A percentile compares a stretch with the other conserved stretches of the same genome.
Evolutionary conservation across 2,329 filamentous ascomycete species (phyloP).

Genomic region (Paracoccidioides lutzii): DNA sequence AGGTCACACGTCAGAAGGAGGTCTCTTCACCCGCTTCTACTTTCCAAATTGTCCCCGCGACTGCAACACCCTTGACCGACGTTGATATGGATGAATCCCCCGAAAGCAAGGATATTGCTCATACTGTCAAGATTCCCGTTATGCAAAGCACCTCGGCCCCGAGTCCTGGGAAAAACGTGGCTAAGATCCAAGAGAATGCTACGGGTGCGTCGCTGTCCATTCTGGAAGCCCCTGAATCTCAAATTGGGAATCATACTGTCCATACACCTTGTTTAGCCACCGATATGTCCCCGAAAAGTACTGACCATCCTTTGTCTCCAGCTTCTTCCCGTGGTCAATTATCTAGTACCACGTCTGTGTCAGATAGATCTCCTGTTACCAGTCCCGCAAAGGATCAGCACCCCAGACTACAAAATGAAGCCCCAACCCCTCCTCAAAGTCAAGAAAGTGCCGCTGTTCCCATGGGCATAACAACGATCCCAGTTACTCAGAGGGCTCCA

Average conservation of each 20-base stretch:
- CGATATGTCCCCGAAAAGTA: slow-evolving; percentile 8
- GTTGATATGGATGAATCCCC: slow-evolving; percentile 1
- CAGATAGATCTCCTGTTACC: slow-evolving; percentile 1
- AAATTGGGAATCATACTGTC: neutral
- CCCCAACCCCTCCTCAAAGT: neutral
- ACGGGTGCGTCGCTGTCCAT: slow-evolving; percentile 2
- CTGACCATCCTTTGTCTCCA: slow-evolving; percentile 9
- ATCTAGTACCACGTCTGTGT: slow-evolving; percentile 1
- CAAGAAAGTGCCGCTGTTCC: slow-evolving; percentile 1
- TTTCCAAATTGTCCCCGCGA: neutral
- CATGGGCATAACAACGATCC: slow-evolving; percentile 12
- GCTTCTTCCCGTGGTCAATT: slow-evolving; percentile 4
- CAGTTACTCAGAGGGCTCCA: slow-evolving; percentile 24
- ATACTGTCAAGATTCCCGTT: neutral
- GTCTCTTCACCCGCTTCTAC: neutral
- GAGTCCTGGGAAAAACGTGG: neutral
- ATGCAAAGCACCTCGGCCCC: neutral
- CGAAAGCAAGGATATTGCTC: neutral
- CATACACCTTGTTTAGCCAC: neutral
- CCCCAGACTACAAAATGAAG: slow-evolving; percentile 26
- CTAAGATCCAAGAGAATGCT: neutral
- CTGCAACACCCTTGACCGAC: neutral
- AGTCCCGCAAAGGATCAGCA: slow-evolving; percentile 33
- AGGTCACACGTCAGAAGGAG: neutral
- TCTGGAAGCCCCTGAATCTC: neutral